A percentile compares a stretch with the other conserved stretches of the same genome.
Conservation (phyloP, 768 basidiomycete genomes). For the Heimioporus sp. region DNA sequence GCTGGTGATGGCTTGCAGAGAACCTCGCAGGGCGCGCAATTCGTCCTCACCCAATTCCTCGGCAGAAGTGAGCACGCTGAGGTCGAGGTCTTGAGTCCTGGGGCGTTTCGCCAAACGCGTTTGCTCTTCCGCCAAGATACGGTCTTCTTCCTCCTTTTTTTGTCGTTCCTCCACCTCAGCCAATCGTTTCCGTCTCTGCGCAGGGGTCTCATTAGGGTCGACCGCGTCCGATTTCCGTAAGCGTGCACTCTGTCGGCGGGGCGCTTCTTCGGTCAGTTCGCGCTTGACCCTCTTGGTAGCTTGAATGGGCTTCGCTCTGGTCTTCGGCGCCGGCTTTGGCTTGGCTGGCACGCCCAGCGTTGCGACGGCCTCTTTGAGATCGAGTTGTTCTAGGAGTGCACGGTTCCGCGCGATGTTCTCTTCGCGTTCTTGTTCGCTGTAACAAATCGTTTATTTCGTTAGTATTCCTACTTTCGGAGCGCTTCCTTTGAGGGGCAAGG, state of each 20-base stretch:
- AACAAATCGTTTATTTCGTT: neutral
- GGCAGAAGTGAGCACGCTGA: slow-evolving; percentile 49
- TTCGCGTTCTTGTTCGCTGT: slow-evolving; percentile 69
- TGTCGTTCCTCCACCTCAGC: slow-evolving; percentile 57
- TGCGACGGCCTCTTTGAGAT: slow-evolving; percentile 55
- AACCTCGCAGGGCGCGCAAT: slow-evolving; percentile 42
- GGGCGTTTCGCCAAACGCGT: slow-evolving; percentile 64
- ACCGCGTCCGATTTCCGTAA: slow-evolving; percentile 42
- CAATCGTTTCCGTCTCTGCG: slow-evolving; percentile 64
- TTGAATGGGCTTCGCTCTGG: slow-evolving; percentile 61
- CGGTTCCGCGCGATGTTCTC: slow-evolving; percentile 82
- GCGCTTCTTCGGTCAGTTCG: slow-evolving; percentile 41
- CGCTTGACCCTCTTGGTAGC: slow-evolving; percentile 54
- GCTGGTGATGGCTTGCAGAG: slow-evolving; percentile 42
- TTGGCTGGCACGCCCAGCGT: slow-evolving; percentile 45
- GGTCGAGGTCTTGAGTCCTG: slow-evolving; percentile 62
- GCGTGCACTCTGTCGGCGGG: slow-evolving; percentile 67
- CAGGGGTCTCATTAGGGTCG: slow-evolving; percentile 64
- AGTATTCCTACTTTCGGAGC: neutral
- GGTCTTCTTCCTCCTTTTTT: slow-evolving; percentile 60
- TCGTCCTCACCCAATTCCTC: slow-evolving; percentile 48
- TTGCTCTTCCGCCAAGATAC: slow-evolving; percentile 58
- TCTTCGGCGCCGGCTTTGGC: slow-evolving; percentile 35
- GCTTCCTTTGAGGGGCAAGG: slow-evolving; percentile 21
- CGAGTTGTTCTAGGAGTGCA: slow-evolving; percentile 68